Base-by-base conservation (phyloP, 2,329 filamentous ascomycete species). In the Phaeomoniella chlamydospora region DNA sequence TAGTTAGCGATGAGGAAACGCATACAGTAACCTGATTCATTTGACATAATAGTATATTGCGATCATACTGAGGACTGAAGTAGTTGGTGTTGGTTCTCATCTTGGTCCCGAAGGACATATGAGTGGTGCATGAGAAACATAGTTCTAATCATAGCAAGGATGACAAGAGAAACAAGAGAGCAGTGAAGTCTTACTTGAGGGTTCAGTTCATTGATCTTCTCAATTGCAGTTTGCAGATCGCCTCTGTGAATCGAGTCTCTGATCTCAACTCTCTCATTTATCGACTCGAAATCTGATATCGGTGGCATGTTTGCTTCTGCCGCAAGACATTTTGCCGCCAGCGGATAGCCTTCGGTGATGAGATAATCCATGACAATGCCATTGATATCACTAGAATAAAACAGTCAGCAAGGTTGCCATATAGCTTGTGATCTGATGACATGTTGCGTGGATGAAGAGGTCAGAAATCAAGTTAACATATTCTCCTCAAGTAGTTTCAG, bases 41-140 rank as follows among this genome's bases (percentile, higher is more conserved):
- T n/a, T n/a, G 29, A 35, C 14, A 34, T 16, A 22, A 31, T 30
- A 38, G n/a, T 18, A 18, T 53, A 42, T 49, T 50, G 47, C 59
- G 70, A 68, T 92, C 84, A 90, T 86, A 78, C 74, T 81, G 74
- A 82, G 73, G 75, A 82, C 75, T 83, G 77, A 82, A 81, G 77
- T 74, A 64, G 62, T 62, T 64, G 67, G 65, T 64, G 72, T 74
- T 66, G 68, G 78, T 77, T 75, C 72, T 96, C 88, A 92, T 92
- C 90, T 90, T 74, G 62, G 74, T 77, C 76, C 74, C 68, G 68
- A 73, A 77, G 75, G 71, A 69, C 69, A 74, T 96, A 90, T 85
- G 90, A 86, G 90, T 98, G 90, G 90, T 98, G 90, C 90, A 98
- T 98, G 88, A 93, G 22, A 77, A 87, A 70, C 80, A 26, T 9